Conservation (phyloP, 768 basidiomycete species). For the Termitomyces sp. region DNA sequence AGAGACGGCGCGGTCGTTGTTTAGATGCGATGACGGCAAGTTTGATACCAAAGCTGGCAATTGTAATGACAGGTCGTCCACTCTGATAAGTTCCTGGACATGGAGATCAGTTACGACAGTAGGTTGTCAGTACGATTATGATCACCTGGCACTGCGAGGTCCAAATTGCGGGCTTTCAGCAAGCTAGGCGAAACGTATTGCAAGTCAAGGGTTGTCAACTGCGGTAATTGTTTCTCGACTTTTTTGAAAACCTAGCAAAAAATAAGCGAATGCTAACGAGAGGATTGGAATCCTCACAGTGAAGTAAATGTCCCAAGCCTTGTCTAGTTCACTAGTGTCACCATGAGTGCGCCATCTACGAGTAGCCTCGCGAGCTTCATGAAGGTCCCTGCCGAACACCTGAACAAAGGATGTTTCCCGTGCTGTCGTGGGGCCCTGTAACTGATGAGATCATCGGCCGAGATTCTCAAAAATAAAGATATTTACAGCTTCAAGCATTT, state of each 20-base stretch:
- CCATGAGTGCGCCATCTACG: slow-evolving; percentile 81
- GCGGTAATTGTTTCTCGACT: slow-evolving; percentile 89
- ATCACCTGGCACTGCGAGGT: slow-evolving; percentile 91
- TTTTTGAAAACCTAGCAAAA: slow-evolving; percentile 84
- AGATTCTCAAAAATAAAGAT: not conserved
- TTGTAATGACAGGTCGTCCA: slow-evolving; percentile 77
- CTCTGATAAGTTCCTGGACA: slow-evolving; percentile 83
- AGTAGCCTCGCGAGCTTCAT: slow-evolving; percentile 89
- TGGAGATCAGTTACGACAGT: not conserved
- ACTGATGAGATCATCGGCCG: not conserved
- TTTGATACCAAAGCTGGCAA: slow-evolving; percentile 82
- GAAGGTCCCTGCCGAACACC: slow-evolving; percentile 87
- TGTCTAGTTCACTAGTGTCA: slow-evolving; percentile 86
- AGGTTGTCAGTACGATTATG: not conserved
- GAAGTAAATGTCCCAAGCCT: slow-evolving; percentile 99
- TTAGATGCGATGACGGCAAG: slow-evolving; percentile 94
- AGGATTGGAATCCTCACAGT: slow-evolving; percentile 42
- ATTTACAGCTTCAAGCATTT: slow-evolving; percentile 80
- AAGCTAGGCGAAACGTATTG: slow-evolving; percentile 96
- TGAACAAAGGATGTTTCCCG: slow-evolving; percentile 95
- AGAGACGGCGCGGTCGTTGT: slow-evolving; percentile 88
- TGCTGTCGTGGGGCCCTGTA: slow-evolving; percentile 86
- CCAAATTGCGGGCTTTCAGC: slow-evolving; percentile 82
- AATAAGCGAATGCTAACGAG: not conserved
- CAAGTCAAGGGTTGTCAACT: slow-evolving; percentile 84